phyloP scores from a whole-genome alignment of 2,329 filamentous ascomycete species.

The Ophiosphaerella korrae region DNA sequence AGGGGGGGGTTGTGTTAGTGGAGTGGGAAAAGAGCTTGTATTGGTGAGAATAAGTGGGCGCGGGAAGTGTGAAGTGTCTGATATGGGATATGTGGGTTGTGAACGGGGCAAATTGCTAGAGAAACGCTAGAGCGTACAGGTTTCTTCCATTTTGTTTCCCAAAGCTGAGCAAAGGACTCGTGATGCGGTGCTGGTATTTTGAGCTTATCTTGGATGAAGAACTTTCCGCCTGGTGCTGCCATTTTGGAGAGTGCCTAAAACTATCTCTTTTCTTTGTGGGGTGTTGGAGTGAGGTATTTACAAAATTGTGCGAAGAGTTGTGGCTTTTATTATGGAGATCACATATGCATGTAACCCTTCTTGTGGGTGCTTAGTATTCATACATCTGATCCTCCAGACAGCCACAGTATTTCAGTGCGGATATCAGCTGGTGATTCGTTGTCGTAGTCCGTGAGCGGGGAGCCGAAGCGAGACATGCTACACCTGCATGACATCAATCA shows the following conservation, averaged over 20 bases:
- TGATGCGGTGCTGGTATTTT: constrained; percentile 51
- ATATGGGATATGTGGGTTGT: too few relatives aligned
- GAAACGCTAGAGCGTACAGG: constrained; percentile 39
- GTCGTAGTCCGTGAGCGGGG: not conserved
- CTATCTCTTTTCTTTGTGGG: not conserved
- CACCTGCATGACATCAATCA: too few relatives aligned
- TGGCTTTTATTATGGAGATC: not conserved
- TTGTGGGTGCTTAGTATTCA: not conserved
- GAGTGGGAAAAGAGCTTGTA: too few relatives aligned
- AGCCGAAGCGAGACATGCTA: not conserved
- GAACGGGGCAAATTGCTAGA: too few relatives aligned
- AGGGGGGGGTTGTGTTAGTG: too few relatives aligned
- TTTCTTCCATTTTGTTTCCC: constrained; percentile 78
- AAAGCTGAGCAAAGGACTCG: constrained; percentile 56
- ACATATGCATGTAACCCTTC: not conserved
- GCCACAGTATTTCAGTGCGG: not conserved
- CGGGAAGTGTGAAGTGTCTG: too few relatives aligned
- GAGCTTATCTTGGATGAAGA: constrained; percentile 55
- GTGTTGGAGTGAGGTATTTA: not conserved
- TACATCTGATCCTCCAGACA: not conserved
- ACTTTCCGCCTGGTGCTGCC: constrained; percentile 50
- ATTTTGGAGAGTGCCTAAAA: constrained; percentile 23
- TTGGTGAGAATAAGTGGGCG: too few relatives aligned
- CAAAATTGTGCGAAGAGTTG: too few relatives aligned
- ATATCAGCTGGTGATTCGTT: not conserved